Base-by-base conservation (phyloP, 768 basidiomycete genomes). In the Leucocoprinus sp. region DNA sequence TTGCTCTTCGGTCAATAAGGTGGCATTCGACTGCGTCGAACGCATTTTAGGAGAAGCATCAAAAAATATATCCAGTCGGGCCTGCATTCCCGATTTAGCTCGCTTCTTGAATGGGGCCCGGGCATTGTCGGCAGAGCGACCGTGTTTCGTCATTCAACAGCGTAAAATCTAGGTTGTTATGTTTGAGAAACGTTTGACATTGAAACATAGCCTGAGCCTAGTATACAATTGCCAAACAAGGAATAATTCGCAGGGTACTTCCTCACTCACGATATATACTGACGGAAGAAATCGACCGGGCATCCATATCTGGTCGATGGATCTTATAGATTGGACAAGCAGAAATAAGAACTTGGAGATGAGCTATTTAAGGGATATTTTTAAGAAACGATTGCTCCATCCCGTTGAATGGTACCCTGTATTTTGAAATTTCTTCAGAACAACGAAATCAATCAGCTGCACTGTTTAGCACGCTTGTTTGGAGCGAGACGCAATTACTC, bases 61-160 rank as follows among this genome's bases (percentile, higher is more conserved):
- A 39, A 48, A 48, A 48, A 48, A 48, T 14, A 39, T 19, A 3
- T 48, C 46, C 17, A 48, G 39, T 8, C 46, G 39, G 18, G 39
- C 33, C 14, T 48, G 46, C n/a, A 33, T 26, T 29, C 38, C 45
- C 9, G 31, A 23, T 17, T 34, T 48, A 22, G 37, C 14, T 11
- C 46, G 46, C 39, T 48, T 48, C 37, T 36, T 35, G 15, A 39
- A 18, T 15, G 46, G 38, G 35, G 39, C 27, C 28, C 27, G 26
- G 28, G 33, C 24, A 23, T 31, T 24, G 31, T 48, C 24, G 17
- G 14, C 19, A 47, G 46, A 22, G 23, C 21, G 12, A 7, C 22
- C 33, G 15, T 40, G 46, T 36, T 48, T 48, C 9, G 12, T 19
- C 46, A 48, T 48, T 22, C 1, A 28, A 12, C 6, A 7, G 17